Evolutionary conservation across 495 filamentous ascomycete genomes (phyloP).

Genomic region (Lasiosphaeria ovina): DNA sequence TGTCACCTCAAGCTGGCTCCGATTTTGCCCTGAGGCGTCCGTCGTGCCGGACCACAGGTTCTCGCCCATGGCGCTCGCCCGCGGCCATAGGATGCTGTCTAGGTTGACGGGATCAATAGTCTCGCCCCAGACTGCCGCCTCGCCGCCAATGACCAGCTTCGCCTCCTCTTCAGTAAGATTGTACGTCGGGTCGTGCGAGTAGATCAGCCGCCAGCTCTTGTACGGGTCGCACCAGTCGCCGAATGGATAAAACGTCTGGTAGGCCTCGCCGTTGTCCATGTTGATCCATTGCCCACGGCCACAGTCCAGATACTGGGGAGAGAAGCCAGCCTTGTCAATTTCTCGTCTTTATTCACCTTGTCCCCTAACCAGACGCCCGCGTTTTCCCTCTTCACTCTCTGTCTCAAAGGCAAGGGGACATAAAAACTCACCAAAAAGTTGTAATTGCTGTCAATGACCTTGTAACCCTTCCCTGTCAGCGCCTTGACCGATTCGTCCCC

Average conservation of each 20-base stretch:
- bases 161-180: conserved; percentile 54
- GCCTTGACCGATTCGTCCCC: conserved; percentile 53
- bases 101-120: conserved; percentile 68
- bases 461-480: conserved; percentile 58
- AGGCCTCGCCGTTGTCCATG: conserved; percentile 49
- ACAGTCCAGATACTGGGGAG: conserved; percentile 70
- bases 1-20: conserved; percentile 61
- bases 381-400: background rate
- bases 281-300: conserved; percentile 75
- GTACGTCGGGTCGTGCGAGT: conserved; percentile 69
- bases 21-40: conserved; percentile 59
- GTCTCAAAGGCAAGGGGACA: background rate
- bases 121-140: conserved; percentile 76
- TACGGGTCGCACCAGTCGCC: conserved; percentile 70
- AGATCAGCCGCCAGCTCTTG: conserved; percentile 76
- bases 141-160: conserved; percentile 70
- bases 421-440: conserved; percentile 61
- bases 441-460: conserved; percentile 70
- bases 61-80: conserved; percentile 67
- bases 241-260: conserved; percentile 59
- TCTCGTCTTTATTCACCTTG: background rate
- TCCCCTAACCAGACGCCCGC: no score
- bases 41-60: conserved; percentile 70
- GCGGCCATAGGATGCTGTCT: conserved; percentile 74
- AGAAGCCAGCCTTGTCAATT: conserved; percentile 13